These are phyloP conservation scores for Fusarium concolor DNA, from an alignment of 2,329 filamentous ascomycete genomes.

Conservation along the genomic window DNA sequence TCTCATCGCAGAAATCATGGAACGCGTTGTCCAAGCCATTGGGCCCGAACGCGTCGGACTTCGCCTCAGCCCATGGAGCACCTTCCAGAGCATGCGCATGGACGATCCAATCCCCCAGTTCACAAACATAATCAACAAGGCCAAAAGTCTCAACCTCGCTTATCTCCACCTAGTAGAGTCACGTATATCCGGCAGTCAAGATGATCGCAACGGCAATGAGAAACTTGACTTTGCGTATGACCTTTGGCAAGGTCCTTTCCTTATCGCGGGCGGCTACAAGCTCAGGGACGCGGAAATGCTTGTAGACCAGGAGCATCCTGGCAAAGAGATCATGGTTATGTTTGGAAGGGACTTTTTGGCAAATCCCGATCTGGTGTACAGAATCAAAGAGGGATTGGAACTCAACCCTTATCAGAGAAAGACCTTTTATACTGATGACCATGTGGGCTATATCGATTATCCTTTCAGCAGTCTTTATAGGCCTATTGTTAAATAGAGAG, in stretches of 20 bases:
- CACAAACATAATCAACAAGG: constrained; percentile 63
- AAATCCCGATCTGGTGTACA: constrained; percentile 45
- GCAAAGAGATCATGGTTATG: constrained; percentile 50
- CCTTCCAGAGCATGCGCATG: constrained; percentile 74
- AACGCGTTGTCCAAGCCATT: constrained; percentile 53
- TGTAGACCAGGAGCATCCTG: constrained; percentile 48
- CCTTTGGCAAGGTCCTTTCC: constrained; percentile 49
- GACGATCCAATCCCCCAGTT: constrained; percentile 72
- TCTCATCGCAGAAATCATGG: constrained; percentile 63
- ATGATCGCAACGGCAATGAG: constrained; percentile 49
- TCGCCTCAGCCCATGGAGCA: constrained; percentile 69
- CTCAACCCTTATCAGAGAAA: constrained; percentile 44
- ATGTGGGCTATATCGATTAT: constrained; percentile 47
- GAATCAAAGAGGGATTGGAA: constrained; percentile 44
- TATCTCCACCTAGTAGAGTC: constrained; percentile 73
- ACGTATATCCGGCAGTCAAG: constrained; percentile 58
- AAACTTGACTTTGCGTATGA: constrained; percentile 51
- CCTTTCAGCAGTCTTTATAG: constrained; percentile 15
- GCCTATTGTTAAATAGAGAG: no score
- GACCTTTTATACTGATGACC: constrained; percentile 44
- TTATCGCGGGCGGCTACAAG: constrained; percentile 53
- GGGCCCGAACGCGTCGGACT: constrained; percentile 66
- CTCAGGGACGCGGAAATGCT: constrained; percentile 39
- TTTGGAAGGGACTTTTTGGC: constrained; percentile 51
- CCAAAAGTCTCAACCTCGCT: constrained; percentile 65